phyloP scores from a whole-genome alignment of 441 rosid genomes.

The Croton setiger region DNA sequence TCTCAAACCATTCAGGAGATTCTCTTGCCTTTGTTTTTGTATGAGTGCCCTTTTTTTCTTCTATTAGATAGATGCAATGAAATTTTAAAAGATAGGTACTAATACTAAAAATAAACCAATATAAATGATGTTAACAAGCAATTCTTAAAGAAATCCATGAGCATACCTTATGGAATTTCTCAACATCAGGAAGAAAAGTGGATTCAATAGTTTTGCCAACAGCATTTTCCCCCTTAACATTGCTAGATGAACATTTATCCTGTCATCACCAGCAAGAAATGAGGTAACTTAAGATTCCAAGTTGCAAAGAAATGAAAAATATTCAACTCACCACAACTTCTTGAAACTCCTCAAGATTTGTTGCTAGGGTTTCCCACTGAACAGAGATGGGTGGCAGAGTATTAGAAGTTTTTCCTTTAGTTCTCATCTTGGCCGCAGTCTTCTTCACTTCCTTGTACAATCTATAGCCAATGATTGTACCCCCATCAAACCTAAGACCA shows the following conservation, averaged over 20 bases:
- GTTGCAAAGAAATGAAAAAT: conserved; percentile 15
- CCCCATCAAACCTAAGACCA: conserved; percentile 67
- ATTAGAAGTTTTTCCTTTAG: conserved; percentile 33
- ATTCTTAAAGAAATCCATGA: conserved; percentile 5
- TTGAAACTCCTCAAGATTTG: conserved; percentile 61
- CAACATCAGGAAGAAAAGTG: conserved; percentile 51
- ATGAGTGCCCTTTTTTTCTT: conserved; percentile 64
- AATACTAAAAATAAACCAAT: conserved; percentile 5
- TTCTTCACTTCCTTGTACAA: conserved; percentile 56
- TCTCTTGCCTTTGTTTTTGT: conserved; percentile 53
- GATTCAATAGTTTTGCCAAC: conserved; percentile 48
- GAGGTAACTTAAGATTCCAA: conserved; percentile 15
- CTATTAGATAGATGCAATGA: conserved; percentile 37
- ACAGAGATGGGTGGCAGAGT: conserved; percentile 24
- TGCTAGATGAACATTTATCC: conserved; percentile 63
- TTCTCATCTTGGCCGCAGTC: conserved; percentile 27
- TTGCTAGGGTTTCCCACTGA: conserved; percentile 80
- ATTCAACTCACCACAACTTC: conserved; percentile 46
- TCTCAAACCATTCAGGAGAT: conserved; percentile 37
- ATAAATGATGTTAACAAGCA: not conserved
- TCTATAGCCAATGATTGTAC: conserved; percentile 60
- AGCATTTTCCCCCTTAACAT: conserved; percentile 44
- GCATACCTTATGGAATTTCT: conserved; percentile 60
- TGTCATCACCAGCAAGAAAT: conserved; percentile 32
- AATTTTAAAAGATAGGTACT: conserved; percentile 11